Conservation (phyloP, 257 asterid species). For the Petrea volubilis region DNA sequence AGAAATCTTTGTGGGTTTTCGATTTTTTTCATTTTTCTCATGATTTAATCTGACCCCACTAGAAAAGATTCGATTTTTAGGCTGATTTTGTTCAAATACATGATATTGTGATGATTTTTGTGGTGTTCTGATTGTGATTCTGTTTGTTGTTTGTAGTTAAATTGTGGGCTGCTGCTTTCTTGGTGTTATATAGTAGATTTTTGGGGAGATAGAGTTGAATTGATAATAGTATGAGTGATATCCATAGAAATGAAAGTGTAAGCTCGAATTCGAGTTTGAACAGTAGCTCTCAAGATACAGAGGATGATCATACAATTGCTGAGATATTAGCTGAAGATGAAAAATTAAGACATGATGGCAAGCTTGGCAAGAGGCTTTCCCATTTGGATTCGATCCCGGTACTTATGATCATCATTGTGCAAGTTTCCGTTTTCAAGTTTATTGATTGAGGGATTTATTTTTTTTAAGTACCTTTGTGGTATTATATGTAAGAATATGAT, state of each 20-base stretch:
- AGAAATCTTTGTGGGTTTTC: slow-evolving; percentile 20
- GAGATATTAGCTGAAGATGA: slow-evolving; percentile 75
- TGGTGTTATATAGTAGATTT: slow-evolving; percentile 20
- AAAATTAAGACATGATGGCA: slow-evolving; percentile 39
- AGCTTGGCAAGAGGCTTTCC: slow-evolving; percentile 83
- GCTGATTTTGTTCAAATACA: neutral
- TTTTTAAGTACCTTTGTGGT: neutral
- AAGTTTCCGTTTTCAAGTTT: neutral
- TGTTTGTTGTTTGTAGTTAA: slow-evolving; percentile 15
- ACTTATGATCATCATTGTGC: slow-evolving; percentile 14
- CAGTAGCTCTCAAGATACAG: slow-evolving; percentile 76
- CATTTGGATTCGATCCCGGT: slow-evolving; percentile 94
- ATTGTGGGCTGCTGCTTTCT: slow-evolving; percentile 12
- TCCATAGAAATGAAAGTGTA: slow-evolving; percentile 46
- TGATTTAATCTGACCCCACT: neutral
- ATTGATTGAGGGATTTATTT: slow-evolving; percentile 11
- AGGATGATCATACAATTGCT: slow-evolving; percentile 95
- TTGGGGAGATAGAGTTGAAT: slow-evolving; percentile 19
- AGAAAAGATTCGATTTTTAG: slow-evolving; percentile 12
- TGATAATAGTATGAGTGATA: slow-evolving; percentile 46
- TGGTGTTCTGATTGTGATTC: neutral
- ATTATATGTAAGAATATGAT: neutral
- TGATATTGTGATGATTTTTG: slow-evolving; percentile 15
- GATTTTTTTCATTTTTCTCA: neutral
- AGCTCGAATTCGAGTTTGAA: slow-evolving; percentile 79